Evolutionary conservation across 768 basidiomycete genomes (phyloP), one percentile per base, ranked within the genome.

Genomic region (Lactarius hengduanensis): DNA sequence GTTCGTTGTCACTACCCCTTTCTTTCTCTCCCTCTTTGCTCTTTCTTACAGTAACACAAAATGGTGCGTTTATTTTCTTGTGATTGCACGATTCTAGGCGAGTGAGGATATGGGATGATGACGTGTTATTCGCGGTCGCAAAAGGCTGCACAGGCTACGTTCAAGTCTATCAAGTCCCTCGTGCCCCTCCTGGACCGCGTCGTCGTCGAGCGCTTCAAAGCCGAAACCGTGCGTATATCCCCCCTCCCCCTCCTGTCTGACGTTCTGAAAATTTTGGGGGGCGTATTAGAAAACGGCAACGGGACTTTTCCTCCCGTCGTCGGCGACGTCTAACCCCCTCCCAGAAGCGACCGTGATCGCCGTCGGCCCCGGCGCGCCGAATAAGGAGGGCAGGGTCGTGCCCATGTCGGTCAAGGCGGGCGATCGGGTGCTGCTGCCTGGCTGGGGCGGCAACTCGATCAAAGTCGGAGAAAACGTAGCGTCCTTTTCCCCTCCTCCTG

Each of bases 271-370:
- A 5, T 40, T 40, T 40, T 40, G 2, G 38, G 38, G 36, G 13
- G 11, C 11, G 36, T 32, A 32, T 11, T 72, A 98, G 96, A 97
- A 98, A 96, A 99, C 96, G n/a, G 91, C 97, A 3, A 79, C 90
- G 28, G 97, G 97, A 41, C 88, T 99, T 76, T 95, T 95, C 86
- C 83, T 99, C 56, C 97, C 97, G n/a, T 85, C 91, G 0, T 93
- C 94, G 1, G 87, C 91, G 6, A 94, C 92, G 32, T 84, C 77
- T 70, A 86, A 77, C 71, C 95, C 95, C 28, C 84, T 98, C n/a
- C 95, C 96, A 2, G 96, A 98, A 79, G 96, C 94, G 6, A 96
- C 94, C 36, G 96, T 97, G 74, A 90, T 98, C 75, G 92, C 97
- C 32, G 90, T 92, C 57, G 96, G 96, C 63, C 96, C 96, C 40